These are phyloP conservation scores for Argentina anserina DNA, from an alignment of 306 rosid genomes.

Conservation along the genomic window DNA sequence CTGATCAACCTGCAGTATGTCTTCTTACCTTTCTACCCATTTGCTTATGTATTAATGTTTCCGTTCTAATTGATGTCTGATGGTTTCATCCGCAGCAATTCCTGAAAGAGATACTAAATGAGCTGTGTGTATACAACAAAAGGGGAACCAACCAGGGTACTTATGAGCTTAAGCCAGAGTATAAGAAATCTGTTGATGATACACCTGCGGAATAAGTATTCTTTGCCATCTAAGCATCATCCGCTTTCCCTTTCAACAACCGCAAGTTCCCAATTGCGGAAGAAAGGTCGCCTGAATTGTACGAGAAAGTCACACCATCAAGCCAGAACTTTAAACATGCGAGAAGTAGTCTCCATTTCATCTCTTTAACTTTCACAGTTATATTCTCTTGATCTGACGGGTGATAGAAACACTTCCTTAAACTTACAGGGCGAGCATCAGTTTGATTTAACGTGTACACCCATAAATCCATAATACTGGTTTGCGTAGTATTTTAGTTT, in stretches of 20 bases:
- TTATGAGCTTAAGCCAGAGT: slow-evolving; percentile 96
- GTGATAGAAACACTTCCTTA: not conserved
- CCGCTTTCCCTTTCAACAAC: slow-evolving; percentile 13
- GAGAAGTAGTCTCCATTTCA: not conserved
- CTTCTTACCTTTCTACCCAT: not conserved
- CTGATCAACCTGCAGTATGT: slow-evolving; percentile 94
- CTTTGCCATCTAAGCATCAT: not conserved
- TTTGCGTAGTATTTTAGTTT: not conserved
- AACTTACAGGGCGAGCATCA: slow-evolving; percentile 2
- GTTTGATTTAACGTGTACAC: not conserved
- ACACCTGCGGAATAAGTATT: slow-evolving; percentile 50
- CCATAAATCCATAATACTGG: not conserved
- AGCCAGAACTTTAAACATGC: not conserved
- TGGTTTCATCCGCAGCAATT: slow-evolving; percentile 72
- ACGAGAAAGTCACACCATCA: not conserved
- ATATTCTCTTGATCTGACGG: slow-evolving; percentile 1
- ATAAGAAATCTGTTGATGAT: slow-evolving; percentile 90
- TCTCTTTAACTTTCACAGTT: not conserved
- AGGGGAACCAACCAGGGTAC: slow-evolving; percentile 99
- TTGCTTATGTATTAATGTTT: not conserved
- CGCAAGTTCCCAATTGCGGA: not conserved
- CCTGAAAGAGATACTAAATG: slow-evolving; percentile 94
- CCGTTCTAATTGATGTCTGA: not conserved
- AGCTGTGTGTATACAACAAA: slow-evolving; percentile 91
- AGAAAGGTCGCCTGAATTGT: not conserved